Percentiles rank a stretch among this genome's conserved stretches.
phyloP scores from a whole-genome alignment of 768 basidiomycete genomes.

The Roridomyces roridus region DNA sequence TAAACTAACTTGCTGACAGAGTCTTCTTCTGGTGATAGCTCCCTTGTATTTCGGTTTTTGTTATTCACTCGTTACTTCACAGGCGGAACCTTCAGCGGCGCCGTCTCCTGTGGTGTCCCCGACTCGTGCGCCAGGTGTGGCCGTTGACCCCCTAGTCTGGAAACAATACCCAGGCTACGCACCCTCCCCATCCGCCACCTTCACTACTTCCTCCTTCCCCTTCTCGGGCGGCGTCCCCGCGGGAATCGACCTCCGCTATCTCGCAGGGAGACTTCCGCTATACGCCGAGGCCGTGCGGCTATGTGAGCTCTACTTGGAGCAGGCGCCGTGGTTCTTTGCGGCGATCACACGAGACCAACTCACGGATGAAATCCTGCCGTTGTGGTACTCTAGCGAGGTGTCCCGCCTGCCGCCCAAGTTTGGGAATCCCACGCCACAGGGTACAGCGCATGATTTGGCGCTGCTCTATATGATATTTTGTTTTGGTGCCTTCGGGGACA shows the following conservation, averaged over 20 bases:
- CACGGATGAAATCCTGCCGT: slow-evolving; percentile 67
- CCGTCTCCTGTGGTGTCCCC: slow-evolving; percentile 14
- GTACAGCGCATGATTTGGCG: slow-evolving; percentile 64
- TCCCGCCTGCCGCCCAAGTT: slow-evolving; percentile 28
- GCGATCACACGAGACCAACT: slow-evolving; percentile 69
- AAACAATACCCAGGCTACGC: too few species aligned
- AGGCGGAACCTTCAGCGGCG: slow-evolving; percentile 41
- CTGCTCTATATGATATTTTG: slow-evolving; percentile 67
- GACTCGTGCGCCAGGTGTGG: too few species aligned
- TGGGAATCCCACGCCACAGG: slow-evolving; percentile 25
- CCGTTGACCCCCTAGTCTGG: too few species aligned
- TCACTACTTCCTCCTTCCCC: slow-evolving; percentile 54
- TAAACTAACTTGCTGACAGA: too few species aligned
- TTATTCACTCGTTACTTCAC: too few species aligned
- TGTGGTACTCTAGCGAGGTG: slow-evolving; percentile 62
- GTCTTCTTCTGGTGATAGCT: too few species aligned
- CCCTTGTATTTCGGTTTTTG: too few species aligned
- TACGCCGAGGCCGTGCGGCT: slow-evolving; percentile 65
- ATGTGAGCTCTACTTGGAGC: slow-evolving; percentile 74
- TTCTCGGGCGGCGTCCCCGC: slow-evolving; percentile 43
- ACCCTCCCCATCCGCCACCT: slow-evolving; percentile 11
- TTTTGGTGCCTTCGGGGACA: slow-evolving; percentile 66
- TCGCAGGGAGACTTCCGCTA: slow-evolving; percentile 61
- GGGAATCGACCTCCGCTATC: slow-evolving; percentile 48
- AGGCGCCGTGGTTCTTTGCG: slow-evolving; percentile 82